These are phyloP conservation scores for Podaxis sp. DNA, from an alignment of 768 basidiomycete genomes.

Conservation along the genomic window DNA sequence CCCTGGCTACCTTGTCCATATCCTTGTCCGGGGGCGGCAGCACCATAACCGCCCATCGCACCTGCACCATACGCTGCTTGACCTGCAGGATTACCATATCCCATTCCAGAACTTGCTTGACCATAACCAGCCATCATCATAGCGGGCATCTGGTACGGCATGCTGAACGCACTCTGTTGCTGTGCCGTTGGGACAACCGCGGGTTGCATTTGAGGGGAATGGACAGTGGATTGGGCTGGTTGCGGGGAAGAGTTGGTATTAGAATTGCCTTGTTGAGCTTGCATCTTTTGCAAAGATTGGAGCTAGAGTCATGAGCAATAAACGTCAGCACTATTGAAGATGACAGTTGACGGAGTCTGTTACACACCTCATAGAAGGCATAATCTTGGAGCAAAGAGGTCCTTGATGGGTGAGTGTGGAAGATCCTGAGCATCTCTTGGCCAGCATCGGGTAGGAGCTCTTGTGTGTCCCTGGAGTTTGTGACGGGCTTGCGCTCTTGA, in stretches of 20 bases:
- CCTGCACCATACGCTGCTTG: slow-evolving; percentile 14
- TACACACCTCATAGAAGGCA: slow-evolving; percentile 81
- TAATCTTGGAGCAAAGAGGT: slow-evolving; percentile 94
- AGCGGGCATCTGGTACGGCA: slow-evolving; percentile 62
- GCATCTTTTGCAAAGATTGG: slow-evolving; percentile 83
- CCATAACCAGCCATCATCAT: slow-evolving; percentile 56
- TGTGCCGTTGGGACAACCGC: slow-evolving; percentile 19
- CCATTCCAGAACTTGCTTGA: slow-evolving; percentile 18
- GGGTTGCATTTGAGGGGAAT: slow-evolving; percentile 41
- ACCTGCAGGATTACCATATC: slow-evolving; percentile 10
- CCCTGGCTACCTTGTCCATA: slow-evolving; percentile 54
- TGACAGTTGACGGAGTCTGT: not conserved
- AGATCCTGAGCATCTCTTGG: slow-evolving; percentile 94
- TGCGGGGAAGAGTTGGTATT: slow-evolving; percentile 39
- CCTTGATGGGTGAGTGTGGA: slow-evolving; percentile 88
- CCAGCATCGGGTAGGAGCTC: slow-evolving; percentile 95
- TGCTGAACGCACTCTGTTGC: slow-evolving; percentile 45
- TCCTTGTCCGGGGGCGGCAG: slow-evolving; percentile 33
- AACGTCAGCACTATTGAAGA: not conserved
- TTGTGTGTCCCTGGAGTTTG: slow-evolving; percentile 97
- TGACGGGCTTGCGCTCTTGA: slow-evolving; percentile 97
- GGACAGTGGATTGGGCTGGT: slow-evolving; percentile 32
- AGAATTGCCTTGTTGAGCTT: slow-evolving; percentile 31
- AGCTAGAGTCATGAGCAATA: slow-evolving; percentile 42
- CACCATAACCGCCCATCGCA: slow-evolving; percentile 17